Evolutionary conservation across 1,284 basidiomycete species (phyloP), one percentile per base, ranked within the genome.

Genomic region (Inonotus hispidus): DNA sequence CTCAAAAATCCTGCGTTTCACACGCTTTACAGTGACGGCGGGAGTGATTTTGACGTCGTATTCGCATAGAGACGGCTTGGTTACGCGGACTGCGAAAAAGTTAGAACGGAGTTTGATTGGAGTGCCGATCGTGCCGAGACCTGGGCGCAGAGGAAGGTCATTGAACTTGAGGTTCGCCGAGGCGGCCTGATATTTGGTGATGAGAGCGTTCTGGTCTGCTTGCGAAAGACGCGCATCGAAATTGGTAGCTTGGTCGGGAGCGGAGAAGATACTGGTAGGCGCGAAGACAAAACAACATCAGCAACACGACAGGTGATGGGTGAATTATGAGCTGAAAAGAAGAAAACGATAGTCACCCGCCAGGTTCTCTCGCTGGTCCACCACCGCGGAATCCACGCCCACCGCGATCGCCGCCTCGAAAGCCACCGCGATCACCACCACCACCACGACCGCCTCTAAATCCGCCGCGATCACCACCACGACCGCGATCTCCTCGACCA

Each of bases 21-120:
- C 78, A 13, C 87, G 81, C 61, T 77, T 79, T 54, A 75, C 71
- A 2, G 79, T 71, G 14, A 78, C 78, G 4, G 76, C 81, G 1
- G 89, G 88, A 0, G 81, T 72, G 37, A 90, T 83, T 1, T 77
- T 67, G 8, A 91, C 80, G 63, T 86, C 82, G 65, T 92, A 92
- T 64, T 92, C 89, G 67, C 78, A 82, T 10, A 90, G 66, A 0
- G 83, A 79, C 0, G 76, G 79, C 56, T 83, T 82, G 1, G 85
- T 84, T 16, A 88, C 73, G 45, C 76, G 77, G 19, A 92, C 77
- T 0, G 88, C 83, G 72, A 91, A 91, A 74, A 85, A 90, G 66
- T 92, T 92, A 13, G 88, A 77, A 13, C 89, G 82, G 41, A 92
- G 75, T 64, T 80, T 85, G 71, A 90, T 82, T 35, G 71, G 64